Base-by-base conservation (phyloP, 2,329 filamentous ascomycete species). In the Corinectria fuckeliana region DNA sequence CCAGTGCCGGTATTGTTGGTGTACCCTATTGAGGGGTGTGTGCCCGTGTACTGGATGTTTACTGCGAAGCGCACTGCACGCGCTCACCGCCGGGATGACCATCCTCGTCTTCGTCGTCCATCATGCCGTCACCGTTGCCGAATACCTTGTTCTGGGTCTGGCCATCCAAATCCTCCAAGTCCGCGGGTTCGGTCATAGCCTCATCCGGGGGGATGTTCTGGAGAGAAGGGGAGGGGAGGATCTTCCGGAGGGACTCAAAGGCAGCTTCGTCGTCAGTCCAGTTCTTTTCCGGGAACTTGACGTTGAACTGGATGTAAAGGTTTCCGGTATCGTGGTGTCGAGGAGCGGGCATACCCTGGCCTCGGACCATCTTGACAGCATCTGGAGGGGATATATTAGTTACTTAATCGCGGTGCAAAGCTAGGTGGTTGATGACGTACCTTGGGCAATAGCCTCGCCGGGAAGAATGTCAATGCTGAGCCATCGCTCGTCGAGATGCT, bases 401-500 rank as follows among this genome's bases (percentile, higher is more conserved):
- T 39, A 25, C 41, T 50, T 42, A 48, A 28, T 48, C 14, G 4
- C 6, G 14, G 13, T 13, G 16, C 7, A 32, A 8, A 6, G 13
- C 42, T 18, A 3, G 3, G 14, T 10, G 9, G 42, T 34, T 28
- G 9, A 18, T 25, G 56, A 80, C 89, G 78, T 89, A 96, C 93
- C 91, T 79, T 91, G 92, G 73, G 90, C 88, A 74, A 99, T 97
- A 64, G 95, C 93, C 81, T 99, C 95, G 75, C 95, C 96, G 14
- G 95, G 93, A 58, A 91, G 84, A 68, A 99, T 96, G 58, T 95
- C 92, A 52, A 99, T 90, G 57, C 90, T 93, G 77, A 99, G 82
- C 95, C 95, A 99, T 76, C 95, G 88, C 44, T 99, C 95, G 75
- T 99, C 95, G 45, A 99, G 88, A 77, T 99, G 95, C 84, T 99